Base-by-base conservation (phyloP, 805 yeast genomes). In the Kuraishia piskuri region DNA sequence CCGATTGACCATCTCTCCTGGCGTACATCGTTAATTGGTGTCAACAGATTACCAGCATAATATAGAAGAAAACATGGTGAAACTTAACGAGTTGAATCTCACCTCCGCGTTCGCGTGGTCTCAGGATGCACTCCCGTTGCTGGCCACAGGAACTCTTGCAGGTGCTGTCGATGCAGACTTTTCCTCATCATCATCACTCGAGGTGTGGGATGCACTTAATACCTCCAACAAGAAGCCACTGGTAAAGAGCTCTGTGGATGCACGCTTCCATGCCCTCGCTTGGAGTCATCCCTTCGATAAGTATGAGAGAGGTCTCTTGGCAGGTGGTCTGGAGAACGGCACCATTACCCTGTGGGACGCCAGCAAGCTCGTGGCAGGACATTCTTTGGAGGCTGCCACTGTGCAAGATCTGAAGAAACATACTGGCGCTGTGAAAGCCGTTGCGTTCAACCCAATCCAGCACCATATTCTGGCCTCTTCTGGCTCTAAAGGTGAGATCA, bases 51-150 rank as follows among this genome's bases (percentile, higher is more conserved):
- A 17, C 21, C 24, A 45, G 12, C n/a, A 45, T 20, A 45, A 31
- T 17, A 31, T 31, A 31, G 40, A 31, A 12, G 4, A 22, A 12
- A 45, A 45, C 22, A 84, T 86, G 91, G 92, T 90, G 61, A 90
- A 89, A 71, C 77, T 94, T 60, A 81, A 83, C 68, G 97, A 91
- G 69, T 82, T 89, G 63, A 76, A 81, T 57, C 79, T 90, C 61
- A 88, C 97, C 14, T 91, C 97, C 52, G 84, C 96, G n/a, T 90
- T 94, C 72, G 96, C 98, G 48, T 92, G 98, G 97, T 88, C 96
- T 49, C 80, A 84, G 58, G 88, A 82, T 59, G 68, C 75, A 46
- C 70, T 83, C 56, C 97, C 97, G 19, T 69, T 80, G 52, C 66
- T 94, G 59, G 97, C 90, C 22, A 82, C 96, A 1, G 99, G 97